These are phyloP conservation scores for Gamarada debralockiae DNA, from an alignment of 495 filamentous ascomycete species.

Conservation along the genomic window DNA sequence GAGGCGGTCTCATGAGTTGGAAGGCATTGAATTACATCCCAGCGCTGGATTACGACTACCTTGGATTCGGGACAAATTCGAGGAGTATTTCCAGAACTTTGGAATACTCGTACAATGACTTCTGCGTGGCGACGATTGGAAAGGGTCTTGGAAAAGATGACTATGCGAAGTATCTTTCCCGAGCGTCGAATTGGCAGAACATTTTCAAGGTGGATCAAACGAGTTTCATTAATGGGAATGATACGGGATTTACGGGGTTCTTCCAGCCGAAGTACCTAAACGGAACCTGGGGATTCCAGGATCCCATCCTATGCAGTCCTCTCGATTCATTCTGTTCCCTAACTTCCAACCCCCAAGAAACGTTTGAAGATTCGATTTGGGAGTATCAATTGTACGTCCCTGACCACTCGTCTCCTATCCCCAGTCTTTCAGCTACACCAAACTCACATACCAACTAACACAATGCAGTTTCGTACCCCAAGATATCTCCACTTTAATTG, in stretches of 20 bases:
- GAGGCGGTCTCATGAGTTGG: slow-evolving; percentile 67
- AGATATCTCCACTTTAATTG: slow-evolving; percentile 58
- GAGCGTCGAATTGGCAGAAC: slow-evolving; percentile 63
- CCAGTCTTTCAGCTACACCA: slow-evolving; percentile 45
- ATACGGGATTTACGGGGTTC: slow-evolving; percentile 64
- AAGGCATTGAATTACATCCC: slow-evolving; percentile 68
- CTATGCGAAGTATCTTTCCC: slow-evolving; percentile 54
- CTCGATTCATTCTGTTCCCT: slow-evolving; percentile 46
- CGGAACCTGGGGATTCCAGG: slow-evolving; percentile 62
- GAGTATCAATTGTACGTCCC: slow-evolving; percentile 67
- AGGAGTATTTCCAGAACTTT: slow-evolving; percentile 67
- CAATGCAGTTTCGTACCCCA: slow-evolving; percentile 48
- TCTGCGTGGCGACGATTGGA: slow-evolving; percentile 62
- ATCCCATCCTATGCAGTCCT: slow-evolving; percentile 60
- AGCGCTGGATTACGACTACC: slow-evolving; percentile 59
- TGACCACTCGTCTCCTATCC: slow-evolving; percentile 45
- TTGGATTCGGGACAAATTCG: slow-evolving; percentile 64
- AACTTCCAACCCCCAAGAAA: slow-evolving; percentile 58
- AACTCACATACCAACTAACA: too few relatives aligned
- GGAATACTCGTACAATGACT: slow-evolving; percentile 78
- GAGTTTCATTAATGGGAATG: slow-evolving; percentile 52
- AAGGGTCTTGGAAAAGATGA: slow-evolving; percentile 50
- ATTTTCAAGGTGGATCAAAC: slow-evolving; percentile 61
- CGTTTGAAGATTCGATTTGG: slow-evolving; percentile 68
- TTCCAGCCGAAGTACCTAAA: slow-evolving; percentile 59